These are phyloP conservation scores for Solanum chiquidenum DNA, from an alignment of 257 asterid genomes.

Conservation along the genomic window DNA sequence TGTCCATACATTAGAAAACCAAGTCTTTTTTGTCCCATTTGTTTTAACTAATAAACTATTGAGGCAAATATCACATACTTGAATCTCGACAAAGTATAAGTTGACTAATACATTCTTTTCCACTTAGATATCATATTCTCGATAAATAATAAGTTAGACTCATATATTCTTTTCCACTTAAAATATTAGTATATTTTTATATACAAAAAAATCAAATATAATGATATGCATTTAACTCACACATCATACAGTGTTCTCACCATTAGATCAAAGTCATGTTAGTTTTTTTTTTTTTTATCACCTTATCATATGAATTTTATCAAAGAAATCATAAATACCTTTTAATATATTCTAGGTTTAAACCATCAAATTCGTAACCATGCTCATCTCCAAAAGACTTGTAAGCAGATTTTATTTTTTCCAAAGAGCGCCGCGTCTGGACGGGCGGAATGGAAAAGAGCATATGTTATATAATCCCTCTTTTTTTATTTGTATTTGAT, in stretches of 20 bases:
- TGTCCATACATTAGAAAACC: not conserved
- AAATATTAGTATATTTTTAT: not conserved
- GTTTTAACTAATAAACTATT: too few relatives aligned
- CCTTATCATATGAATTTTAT: not conserved
- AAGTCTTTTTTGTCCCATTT: too few relatives aligned
- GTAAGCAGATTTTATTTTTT: not conserved
- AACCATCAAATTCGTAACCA: not conserved
- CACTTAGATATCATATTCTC: too few relatives aligned
- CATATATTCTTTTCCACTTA: accelerated
- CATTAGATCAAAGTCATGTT: not conserved
- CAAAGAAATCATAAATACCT: not conserved
- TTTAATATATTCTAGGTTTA: not conserved
- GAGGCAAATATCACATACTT: not conserved
- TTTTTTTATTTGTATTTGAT: not conserved
- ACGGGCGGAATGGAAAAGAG: too few relatives aligned
- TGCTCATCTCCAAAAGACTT: not conserved
- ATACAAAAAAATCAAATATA: accelerated
- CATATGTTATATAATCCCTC: not conserved
- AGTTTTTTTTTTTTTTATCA: not conserved
- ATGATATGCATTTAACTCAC: not conserved
- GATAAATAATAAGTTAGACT: too few relatives aligned
- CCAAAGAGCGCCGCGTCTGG: too few relatives aligned
- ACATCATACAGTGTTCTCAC: accelerated
- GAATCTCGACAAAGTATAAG: not conserved
- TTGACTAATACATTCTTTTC: too few relatives aligned